Evolutionary conservation across 2,329 filamentous ascomycete species (phyloP).

Genomic region (Calonectria ilicicola): DNA sequence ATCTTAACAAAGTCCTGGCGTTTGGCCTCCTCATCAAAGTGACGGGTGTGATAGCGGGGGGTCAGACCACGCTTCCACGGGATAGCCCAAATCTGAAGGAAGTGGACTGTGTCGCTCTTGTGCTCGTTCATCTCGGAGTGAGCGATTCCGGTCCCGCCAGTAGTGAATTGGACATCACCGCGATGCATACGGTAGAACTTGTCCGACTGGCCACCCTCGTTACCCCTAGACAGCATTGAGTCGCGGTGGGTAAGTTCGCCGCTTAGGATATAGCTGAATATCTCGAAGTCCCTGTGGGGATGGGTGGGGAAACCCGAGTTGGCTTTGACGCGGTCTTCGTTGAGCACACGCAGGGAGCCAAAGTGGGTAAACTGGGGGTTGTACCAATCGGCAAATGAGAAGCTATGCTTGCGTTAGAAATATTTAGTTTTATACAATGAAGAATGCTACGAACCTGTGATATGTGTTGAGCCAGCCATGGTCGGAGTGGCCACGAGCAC

Average conservation of each 20-base stretch:
- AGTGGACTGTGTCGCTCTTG: constrained; percentile 77
- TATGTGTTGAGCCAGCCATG: constrained; percentile 91
- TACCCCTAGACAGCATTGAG: constrained; percentile 80
- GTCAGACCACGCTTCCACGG: constrained; percentile 80
- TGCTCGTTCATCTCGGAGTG: constrained; percentile 89
- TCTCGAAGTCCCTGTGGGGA: constrained; percentile 87
- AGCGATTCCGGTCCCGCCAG: constrained; percentile 83
- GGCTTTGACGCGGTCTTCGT: constrained; percentile 85
- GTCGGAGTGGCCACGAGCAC: constrained; percentile 79
- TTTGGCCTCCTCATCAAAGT: constrained; percentile 81
- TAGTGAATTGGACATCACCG: constrained; percentile 91
- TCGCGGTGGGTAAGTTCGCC: constrained; percentile 91
- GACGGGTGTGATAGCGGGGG: constrained; percentile 81
- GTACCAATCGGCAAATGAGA: constrained; percentile 82
- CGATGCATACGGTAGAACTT: constrained; percentile 78
- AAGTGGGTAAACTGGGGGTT: constrained; percentile 76
- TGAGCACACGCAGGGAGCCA: constrained; percentile 85
- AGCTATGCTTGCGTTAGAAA: constrained; percentile 47
- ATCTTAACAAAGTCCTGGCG: constrained; percentile 78
- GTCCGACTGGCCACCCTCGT: constrained; percentile 69
- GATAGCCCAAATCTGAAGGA: constrained; percentile 89
- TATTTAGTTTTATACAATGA: no score
- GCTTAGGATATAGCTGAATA: constrained; percentile 86
- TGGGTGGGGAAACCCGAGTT: constrained; percentile 86
- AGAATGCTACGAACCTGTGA: constrained; percentile 68